Base-by-base conservation (phyloP, 1,284 basidiomycete species). In the Anthracocystis walkeri region DNA sequence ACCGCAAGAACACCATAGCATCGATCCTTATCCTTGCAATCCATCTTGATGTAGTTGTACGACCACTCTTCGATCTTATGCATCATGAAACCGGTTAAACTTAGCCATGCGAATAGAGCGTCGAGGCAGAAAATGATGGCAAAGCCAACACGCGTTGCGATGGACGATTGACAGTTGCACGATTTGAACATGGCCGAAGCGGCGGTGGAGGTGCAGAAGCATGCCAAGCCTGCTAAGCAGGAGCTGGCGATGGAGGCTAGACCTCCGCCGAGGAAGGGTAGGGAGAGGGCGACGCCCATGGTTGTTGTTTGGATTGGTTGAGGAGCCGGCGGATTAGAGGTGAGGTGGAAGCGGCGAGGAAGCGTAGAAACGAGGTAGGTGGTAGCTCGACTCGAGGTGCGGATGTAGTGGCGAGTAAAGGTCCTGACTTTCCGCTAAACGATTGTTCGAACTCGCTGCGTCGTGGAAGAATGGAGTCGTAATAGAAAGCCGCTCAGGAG, bases 1-100 rank as follows among this genome's bases (percentile, higher is more conserved):
- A 97, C 95, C n/a, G 95, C 96, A 33, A 99, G 89, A 4, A 99
- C 92, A 50, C 97, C 96, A 83, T 98, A 98, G 83, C 96, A 99
- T 82, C 81, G 62, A 41, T 94, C 94, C 46, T 92, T 94, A 54
- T 90, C 92, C 27, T 90, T 90, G 83, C 96, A 99, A 66, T 95
- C 92, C 93, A 99, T 95, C 90, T 97, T 96, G 85, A 99, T 92
- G 86, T 97, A 98, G 82, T 96, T 94, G 86, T 94, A 94, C 75
- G 92, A 94, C 90, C 94, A 92, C 84, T 94, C 92, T 87, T 96
- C 91, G 48, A 99, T 91, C 75, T 92, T 91, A 78, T 91, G 89
- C 77, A 97, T 94, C 50, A 92, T 92, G 62, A 93, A 89, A 62
- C 93, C 91, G 12, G 94, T 94, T 85, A 95, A 92, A 90, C 97